These are phyloP conservation scores for Hymenoscyphus linearis DNA, from an alignment of 2,329 filamentous ascomycete genomes.

Conservation along the genomic window DNA sequence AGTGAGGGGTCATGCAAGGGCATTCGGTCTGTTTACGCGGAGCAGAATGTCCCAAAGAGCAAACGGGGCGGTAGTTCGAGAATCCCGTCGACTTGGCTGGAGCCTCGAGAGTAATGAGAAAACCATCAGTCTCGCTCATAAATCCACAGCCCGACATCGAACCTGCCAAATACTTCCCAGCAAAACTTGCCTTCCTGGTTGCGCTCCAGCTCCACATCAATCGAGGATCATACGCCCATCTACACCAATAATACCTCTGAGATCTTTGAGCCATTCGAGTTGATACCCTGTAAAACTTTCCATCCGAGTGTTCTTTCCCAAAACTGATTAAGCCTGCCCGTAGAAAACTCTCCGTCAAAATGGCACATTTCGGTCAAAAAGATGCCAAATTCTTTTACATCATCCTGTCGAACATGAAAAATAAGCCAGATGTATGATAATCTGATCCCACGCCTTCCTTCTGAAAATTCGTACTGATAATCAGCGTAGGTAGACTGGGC, in stretches of 20 bases:
- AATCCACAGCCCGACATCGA: too few relatives aligned
- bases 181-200: too few relatives aligned
- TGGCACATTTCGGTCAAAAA: not conserved
- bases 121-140: too few relatives aligned
- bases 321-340: not conserved
- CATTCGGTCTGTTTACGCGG: not conserved
- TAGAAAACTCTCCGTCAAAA: not conserved
- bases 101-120: too few relatives aligned
- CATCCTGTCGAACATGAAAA: not conserved
- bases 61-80: not conserved
- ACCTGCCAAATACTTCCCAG: too few relatives aligned
- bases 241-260: not conserved
- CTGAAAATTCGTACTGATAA: not conserved
- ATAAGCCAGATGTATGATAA: not conserved
- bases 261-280: not conserved
- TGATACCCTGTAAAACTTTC: not conserved
- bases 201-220: too few relatives aligned
- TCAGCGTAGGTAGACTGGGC: not conserved
- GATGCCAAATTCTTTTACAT: not conserved
- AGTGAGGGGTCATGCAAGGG: not conserved
- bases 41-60: too few relatives aligned
- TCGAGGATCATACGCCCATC: too few relatives aligned
- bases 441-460: not conserved
- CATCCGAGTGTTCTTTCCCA: not conserved
- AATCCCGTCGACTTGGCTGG: too few relatives aligned